These are phyloP conservation scores for Suillus variegatus DNA, from an alignment of 768 basidiomycete species.

Conservation along the genomic window DNA sequence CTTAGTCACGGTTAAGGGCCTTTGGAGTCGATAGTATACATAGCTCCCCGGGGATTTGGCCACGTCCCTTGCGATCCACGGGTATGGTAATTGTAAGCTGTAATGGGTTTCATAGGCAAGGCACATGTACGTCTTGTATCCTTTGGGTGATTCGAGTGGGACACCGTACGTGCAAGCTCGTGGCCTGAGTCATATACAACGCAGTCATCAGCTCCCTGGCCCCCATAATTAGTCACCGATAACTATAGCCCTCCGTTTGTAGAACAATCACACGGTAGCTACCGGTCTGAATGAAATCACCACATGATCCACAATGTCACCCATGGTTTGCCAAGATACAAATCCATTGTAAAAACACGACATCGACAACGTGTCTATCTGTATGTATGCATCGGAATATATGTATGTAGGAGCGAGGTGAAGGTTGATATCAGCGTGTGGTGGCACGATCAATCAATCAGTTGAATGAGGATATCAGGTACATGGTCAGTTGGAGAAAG, in stretches of 20 bases:
- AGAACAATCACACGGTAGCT: neutral
- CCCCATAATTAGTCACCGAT: neutral
- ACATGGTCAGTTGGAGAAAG: neutral
- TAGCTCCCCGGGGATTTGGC: neutral
- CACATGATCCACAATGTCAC: neutral
- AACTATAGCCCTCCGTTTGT: neutral
- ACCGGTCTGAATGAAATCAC: neutral
- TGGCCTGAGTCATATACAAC: no score
- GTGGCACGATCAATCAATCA: neutral
- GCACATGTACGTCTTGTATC: neutral
- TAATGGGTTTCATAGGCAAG: neutral
- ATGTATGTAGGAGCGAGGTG: neutral
- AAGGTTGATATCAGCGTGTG: neutral
- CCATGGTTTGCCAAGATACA: neutral
- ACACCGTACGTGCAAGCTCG: no score
- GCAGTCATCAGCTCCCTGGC: no score
- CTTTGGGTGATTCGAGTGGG: no score
- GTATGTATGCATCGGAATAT: neutral
- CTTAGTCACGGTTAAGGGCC: neutral
- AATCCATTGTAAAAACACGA: neutral
- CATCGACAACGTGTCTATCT: neutral
- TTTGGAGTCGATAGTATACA: neutral
- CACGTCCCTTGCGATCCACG: neutral
- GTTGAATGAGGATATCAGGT: neutral
- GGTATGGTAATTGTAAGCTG: no score